phyloP scores from a whole-genome alignment of 306 rosid species.

The Fragaria iinumae region DNA sequence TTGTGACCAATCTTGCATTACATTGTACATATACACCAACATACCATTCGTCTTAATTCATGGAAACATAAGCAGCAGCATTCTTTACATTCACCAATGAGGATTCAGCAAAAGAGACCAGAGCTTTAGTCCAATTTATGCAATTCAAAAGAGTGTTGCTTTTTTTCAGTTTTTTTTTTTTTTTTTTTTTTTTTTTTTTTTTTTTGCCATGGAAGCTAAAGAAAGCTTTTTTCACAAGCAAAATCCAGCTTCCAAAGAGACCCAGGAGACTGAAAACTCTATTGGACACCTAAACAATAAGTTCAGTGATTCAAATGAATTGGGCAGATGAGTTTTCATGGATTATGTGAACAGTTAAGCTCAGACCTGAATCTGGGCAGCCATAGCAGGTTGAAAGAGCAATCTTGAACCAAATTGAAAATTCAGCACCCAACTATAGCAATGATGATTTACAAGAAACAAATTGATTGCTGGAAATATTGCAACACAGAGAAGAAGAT shows the following conservation, averaged over 20 bases:
- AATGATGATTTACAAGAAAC: neutral
- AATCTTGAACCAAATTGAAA: neutral
- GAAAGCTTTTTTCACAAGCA: neutral
- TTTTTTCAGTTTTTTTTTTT: neutral
- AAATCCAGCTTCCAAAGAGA: neutral
- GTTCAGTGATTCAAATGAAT: neutral
- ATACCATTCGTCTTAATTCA: neutral
- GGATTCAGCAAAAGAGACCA: neutral
- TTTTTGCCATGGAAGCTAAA: slow-evolving; percentile 5
- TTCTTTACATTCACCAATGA: neutral
- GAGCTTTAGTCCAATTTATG: neutral
- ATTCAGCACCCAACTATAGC: too few relatives aligned
- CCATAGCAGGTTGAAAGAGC: neutral
- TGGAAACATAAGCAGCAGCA: neutral
- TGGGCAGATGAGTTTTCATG: slow-evolving; percentile 1
- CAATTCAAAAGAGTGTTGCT: neutral
- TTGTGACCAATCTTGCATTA: neutral
- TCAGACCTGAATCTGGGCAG: neutral
- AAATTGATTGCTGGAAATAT: neutral
- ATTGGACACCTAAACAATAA: neutral
- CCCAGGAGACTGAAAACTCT: neutral
- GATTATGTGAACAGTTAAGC: slow-evolving; percentile 12
- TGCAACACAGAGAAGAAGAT: neutral
- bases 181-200: neutral
- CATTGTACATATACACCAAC: neutral